Evolutionary conservation across 208 protist genomes (phyloP).

Genomic region (Acanthamoeba castellanii): DNA sequence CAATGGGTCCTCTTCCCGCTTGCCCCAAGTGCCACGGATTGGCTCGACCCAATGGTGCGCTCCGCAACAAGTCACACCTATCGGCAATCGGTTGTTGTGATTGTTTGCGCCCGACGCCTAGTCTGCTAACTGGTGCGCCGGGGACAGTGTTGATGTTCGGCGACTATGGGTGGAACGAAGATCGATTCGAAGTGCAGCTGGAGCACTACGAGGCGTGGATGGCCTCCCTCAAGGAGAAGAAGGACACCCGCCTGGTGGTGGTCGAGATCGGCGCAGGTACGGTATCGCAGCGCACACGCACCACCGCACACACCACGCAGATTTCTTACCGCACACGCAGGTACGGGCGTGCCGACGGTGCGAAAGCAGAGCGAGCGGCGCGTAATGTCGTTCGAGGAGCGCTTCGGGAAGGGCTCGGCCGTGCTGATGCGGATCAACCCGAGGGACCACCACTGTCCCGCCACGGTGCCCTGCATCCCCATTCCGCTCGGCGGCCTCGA

Average conservation of each 20-base stretch:
- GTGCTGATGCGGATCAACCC: background rate
- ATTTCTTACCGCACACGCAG: background rate
- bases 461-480: background rate
- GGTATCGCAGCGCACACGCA: background rate
- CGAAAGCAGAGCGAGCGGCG: background rate
- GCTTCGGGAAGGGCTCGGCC: background rate
- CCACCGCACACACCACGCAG: background rate
- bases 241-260: background rate
- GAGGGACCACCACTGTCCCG: background rate
- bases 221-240: background rate
- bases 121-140: no score
- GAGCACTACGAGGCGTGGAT: background rate
- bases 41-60: conserved; percentile 4
- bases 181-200: background rate
- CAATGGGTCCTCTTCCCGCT: background rate
- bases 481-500: background rate
- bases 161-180: background rate
- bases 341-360: background rate
- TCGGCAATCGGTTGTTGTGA: no score
- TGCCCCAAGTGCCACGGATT: background rate
- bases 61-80: background rate
- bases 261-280: background rate
- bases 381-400: background rate
- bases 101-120: no score
- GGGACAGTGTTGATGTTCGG: conserved; percentile 23